Percentiles rank a stretch among this genome's conserved stretches.
phyloP scores from a whole-genome alignment of 257 asterid genomes.

The Primulina tabacum region DNA sequence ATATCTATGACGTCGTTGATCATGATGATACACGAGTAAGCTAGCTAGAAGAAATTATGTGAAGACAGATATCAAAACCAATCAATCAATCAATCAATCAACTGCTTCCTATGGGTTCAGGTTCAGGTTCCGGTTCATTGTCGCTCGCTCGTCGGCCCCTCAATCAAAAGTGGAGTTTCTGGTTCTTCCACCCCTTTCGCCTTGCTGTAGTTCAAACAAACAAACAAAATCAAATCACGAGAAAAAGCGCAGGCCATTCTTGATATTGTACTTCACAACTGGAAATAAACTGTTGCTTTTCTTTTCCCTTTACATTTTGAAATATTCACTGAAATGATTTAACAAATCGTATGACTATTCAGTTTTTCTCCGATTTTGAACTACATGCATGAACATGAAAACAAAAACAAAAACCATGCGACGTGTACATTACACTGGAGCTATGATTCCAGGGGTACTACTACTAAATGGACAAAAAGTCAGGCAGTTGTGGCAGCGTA shows the following conservation, averaged over 20 bases:
- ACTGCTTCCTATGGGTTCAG: slow-evolving; percentile 43
- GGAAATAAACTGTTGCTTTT: neutral
- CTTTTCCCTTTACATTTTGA: neutral
- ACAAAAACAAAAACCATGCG: neutral
- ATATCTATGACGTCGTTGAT: slow-evolving; percentile 8
- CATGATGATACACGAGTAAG: slow-evolving; percentile 26
- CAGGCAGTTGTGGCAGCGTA: neutral
- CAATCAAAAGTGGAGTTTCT: slow-evolving; percentile 42
- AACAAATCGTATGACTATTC: neutral
- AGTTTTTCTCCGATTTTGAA: neutral
- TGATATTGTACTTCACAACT: neutral
- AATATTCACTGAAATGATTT: neutral
- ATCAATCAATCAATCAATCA: slow-evolving; percentile 33
- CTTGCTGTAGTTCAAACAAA: slow-evolving; percentile 29
- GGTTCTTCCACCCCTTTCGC: slow-evolving; percentile 40
- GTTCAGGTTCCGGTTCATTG: slow-evolving; percentile 21
- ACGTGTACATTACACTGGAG: neutral
- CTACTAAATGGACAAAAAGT: neutral
- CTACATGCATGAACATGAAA: neutral
- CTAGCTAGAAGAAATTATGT: slow-evolving; percentile 12
- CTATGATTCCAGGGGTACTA: neutral
- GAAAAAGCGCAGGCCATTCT: slow-evolving; percentile 6
- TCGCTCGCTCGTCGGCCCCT: slow-evolving; percentile 4
- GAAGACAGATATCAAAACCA: slow-evolving; percentile 2
- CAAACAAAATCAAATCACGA: slow-evolving; percentile 8